Conservation (phyloP, 2,329 filamentous ascomycete genomes). For the Fusarium luffae region DNA sequence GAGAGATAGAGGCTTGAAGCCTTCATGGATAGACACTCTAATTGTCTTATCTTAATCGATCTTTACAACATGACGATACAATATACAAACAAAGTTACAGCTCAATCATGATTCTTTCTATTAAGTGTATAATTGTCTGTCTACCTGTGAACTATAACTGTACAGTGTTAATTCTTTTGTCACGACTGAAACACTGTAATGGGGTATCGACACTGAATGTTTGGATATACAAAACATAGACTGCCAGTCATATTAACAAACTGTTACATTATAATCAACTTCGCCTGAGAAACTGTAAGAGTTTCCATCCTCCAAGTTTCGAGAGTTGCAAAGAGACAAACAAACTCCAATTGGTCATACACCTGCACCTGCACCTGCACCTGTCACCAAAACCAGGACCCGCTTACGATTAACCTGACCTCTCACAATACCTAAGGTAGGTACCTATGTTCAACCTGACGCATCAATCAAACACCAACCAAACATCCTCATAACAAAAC, state of each 20-base stretch:
- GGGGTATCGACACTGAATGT: background rate
- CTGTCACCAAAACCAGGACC: slow-evolving; percentile 7
- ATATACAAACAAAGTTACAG: background rate
- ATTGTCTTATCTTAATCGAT: slow-evolving; percentile 25
- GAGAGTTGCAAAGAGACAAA: background rate
- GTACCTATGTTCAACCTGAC: background rate
- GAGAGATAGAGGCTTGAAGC: slow-evolving; percentile 12
- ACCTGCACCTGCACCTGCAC: background rate
- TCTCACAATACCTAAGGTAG: background rate
- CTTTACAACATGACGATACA: background rate
- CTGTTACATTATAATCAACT: background rate
- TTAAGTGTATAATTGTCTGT: background rate
- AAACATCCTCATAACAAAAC: background rate
- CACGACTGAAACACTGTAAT: background rate
- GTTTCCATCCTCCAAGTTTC: background rate
- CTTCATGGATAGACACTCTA: slow-evolving; percentile 6
- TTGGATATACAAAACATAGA: background rate
- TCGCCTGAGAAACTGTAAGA: background rate
- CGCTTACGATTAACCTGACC: slow-evolving; percentile 30
- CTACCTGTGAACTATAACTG: background rate
- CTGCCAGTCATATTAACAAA: background rate
- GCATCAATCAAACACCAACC: slow-evolving; percentile 2
- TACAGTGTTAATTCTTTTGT: background rate
- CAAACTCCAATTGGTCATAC: background rate
- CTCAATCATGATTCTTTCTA: background rate